These are phyloP conservation scores for Trichoderma sp. DNA, from an alignment of 2,329 filamentous ascomycete genomes.

Conservation along the genomic window DNA sequence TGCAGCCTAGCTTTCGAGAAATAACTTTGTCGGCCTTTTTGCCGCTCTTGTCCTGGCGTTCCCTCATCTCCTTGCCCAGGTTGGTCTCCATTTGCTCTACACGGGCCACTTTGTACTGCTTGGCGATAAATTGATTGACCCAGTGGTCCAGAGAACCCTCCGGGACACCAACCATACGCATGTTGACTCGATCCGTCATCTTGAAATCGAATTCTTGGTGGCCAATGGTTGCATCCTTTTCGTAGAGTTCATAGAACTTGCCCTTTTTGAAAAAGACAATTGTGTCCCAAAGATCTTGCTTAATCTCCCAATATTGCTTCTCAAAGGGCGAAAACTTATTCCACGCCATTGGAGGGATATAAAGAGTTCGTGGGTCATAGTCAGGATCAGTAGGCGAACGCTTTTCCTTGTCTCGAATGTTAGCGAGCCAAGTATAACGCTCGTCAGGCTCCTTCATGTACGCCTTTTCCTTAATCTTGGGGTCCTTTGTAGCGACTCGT, in stretches of 20 bases:
- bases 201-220: slow-evolving; percentile 97
- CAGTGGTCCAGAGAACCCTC: slow-evolving; percentile 94
- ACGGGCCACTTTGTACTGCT: slow-evolving; percentile 93
- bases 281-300: slow-evolving; percentile 95
- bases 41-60: slow-evolving; percentile 63
- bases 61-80: slow-evolving; percentile 97
- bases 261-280: slow-evolving; percentile 99
- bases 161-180: slow-evolving; percentile 98
- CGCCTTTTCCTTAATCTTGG: slow-evolving; percentile 61
- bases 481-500: slow-evolving; percentile 27
- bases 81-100: slow-evolving; percentile 98
- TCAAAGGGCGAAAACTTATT: slow-evolving; percentile 87
- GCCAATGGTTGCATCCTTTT: slow-evolving; percentile 94
- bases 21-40: slow-evolving; percentile 93
- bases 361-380: slow-evolving; percentile 88
- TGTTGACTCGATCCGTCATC: slow-evolving; percentile 95
- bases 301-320: slow-evolving; percentile 99
- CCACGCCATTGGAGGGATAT: slow-evolving; percentile 78
- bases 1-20: slow-evolving; percentile 81
- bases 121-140: slow-evolving; percentile 98
- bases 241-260: slow-evolving; percentile 98
- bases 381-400: slow-evolving; percentile 77
- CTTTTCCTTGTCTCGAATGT: slow-evolving; percentile 78
- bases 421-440: slow-evolving; percentile 86
- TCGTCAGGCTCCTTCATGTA: slow-evolving; percentile 79